These are phyloP conservation scores for Orbilia ellipsospora DNA, from an alignment of 2,329 filamentous ascomycete species.

Conservation along the genomic window DNA sequence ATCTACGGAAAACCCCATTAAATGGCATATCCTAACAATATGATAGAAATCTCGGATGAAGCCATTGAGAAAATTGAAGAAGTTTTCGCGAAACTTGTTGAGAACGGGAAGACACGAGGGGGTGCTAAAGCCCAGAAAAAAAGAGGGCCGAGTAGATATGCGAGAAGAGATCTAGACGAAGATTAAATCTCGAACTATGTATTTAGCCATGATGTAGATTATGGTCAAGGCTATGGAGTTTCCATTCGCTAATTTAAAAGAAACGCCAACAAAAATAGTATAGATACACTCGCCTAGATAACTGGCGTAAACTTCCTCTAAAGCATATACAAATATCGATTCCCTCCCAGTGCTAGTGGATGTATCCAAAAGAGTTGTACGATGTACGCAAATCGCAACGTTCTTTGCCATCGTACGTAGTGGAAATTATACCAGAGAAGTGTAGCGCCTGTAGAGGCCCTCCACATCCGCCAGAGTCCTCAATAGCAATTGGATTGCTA, in stretches of 20 bases:
- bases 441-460: neutral
- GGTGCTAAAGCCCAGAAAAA: constrained; percentile 18
- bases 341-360: neutral
- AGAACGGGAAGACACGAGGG: constrained; percentile 36
- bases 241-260: constrained; percentile 41
- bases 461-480: constrained; percentile 4
- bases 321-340: constrained; percentile 33
- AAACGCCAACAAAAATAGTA: constrained; percentile 43
- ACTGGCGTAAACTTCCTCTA: constrained; percentile 22
- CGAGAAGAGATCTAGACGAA: constrained; percentile 24
- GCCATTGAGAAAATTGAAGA: constrained; percentile 70
- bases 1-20: neutral
- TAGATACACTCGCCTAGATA: constrained; percentile 41
- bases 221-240: neutral
- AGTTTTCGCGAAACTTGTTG: constrained; percentile 65
- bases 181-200: constrained; percentile 1
- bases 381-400: constrained; percentile 5
- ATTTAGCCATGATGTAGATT: neutral
- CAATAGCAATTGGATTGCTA: neutral
- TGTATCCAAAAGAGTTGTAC: constrained; percentile 1
- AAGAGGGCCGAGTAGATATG: constrained; percentile 25
- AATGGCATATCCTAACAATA: neutral
- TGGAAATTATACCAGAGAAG: neutral
- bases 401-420: constrained; percentile 18
- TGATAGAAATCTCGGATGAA: constrained; percentile 73